A percentile compares a stretch with the other conserved stretches of the same genome.
Evolutionary conservation across 352 stramenopile species (phyloP).

Genomic region (Globisporangium irregulare): DNA sequence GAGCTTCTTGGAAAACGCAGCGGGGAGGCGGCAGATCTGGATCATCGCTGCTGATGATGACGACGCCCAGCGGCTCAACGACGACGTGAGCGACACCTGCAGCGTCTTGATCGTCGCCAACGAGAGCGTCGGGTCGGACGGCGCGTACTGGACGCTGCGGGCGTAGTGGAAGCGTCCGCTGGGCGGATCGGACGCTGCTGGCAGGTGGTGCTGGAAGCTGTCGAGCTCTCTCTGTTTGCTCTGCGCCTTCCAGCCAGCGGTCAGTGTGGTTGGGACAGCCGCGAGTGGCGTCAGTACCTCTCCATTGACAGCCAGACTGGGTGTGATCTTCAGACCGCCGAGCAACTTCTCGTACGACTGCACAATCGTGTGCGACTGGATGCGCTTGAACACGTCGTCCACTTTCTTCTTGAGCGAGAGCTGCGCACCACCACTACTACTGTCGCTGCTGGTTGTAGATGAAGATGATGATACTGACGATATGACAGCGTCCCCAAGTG

Average conservation of each 20-base stretch:
- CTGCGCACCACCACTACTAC: background rate
- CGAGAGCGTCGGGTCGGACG: conserved; percentile 24
- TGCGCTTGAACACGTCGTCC: conserved; percentile 46
- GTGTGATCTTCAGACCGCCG: conserved; percentile 25
- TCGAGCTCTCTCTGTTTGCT: conserved; percentile 11
- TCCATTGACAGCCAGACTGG: conserved; percentile 39
- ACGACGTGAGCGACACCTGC: conserved; percentile 22
- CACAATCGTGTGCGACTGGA: conserved; percentile 52
- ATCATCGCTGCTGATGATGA: background rate
- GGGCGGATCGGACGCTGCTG: conserved; percentile 20
- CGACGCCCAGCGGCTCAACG: conserved; percentile 11
- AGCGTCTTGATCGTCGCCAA: conserved; percentile 28
- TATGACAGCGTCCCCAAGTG: background rate
- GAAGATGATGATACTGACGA: background rate
- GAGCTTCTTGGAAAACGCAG: conserved; percentile 18
- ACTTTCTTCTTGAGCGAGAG: conserved; percentile 33
- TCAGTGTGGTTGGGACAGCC: conserved; percentile 15
- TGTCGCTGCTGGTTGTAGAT: background rate
- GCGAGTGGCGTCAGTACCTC: conserved; percentile 24
- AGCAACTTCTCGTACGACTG: conserved; percentile 51
- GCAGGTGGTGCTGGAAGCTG: background rate
- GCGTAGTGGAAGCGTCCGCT: conserved; percentile 36
- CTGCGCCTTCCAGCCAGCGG: conserved; percentile 14
- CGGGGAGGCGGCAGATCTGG: conserved; percentile 10
- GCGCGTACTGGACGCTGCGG: conserved; percentile 28